Evolutionary conservation across 106 monocot species (phyloP), one percentile per base, ranked within the genome.

Genomic region (Acorus gramineus): DNA sequence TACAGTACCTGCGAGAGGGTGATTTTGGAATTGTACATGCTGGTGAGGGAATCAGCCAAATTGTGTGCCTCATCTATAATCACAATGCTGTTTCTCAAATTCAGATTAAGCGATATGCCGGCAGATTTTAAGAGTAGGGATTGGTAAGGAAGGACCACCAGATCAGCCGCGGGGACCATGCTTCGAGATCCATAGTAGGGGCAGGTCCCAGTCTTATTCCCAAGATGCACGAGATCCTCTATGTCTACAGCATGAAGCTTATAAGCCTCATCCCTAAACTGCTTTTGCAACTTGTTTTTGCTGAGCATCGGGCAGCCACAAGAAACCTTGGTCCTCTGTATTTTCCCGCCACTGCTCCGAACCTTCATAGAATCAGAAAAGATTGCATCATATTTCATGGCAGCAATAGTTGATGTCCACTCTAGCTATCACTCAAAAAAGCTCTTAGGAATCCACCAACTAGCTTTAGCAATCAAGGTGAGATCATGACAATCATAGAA

Each of bases 41-140:
- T 87, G 59, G 84, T 96, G 7, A 96, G 76, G 10, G 84, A 90
- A 68, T 96, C 95, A 62, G 95, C 87, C 66, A 96, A 61, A 69
- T 96, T 96, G 70, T 96, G 95, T 2, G 95, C 95, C 69, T 96
- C 95, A 74, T 96, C 95, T 66, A 96, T 85, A 61, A 96, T 73
- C 55, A 96, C 75, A 59, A 96, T 60, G 69, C 69, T 96, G 63
- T 83, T 75, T 76, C 73, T 90, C 76, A 96, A 80, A 67, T 96
- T 79, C 65, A 96, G 65, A 71, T 78, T 80, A 82, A 96, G 90
- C 44, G 95, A 90, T 56, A 90, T 87, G 48, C 95, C 84, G 65
- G 95, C 86, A 61, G 87, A 87, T 61, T 75, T 90, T 72, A 83
- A 61, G 42, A 96, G 68, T 64, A 96, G 82, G 48, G 95, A 83